Conservation (phyloP, 352 stramenopile genomes). For the Pythium guiyangense region DNA sequence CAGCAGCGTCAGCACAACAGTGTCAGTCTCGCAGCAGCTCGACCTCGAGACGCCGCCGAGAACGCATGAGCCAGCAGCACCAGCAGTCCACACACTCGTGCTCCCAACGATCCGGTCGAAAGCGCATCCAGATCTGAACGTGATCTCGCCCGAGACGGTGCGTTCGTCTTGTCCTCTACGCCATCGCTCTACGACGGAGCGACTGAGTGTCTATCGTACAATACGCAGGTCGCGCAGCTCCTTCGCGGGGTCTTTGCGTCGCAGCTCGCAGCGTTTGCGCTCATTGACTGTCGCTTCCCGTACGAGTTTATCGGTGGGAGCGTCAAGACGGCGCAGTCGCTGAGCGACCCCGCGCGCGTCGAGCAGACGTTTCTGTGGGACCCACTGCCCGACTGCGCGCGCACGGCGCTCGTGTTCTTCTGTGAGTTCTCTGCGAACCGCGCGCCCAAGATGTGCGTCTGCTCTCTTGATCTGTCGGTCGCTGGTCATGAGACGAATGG, state of each 20-base stretch:
- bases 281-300: constrained; percentile 61
- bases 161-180: not conserved
- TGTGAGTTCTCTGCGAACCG: constrained; percentile 70
- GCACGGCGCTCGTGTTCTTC: constrained; percentile 56
- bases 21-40: too few relatives aligned
- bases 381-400: constrained; percentile 17
- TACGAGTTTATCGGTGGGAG: constrained; percentile 46
- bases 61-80: not conserved
- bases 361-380: constrained; percentile 35
- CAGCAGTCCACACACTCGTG: constrained; percentile 15
- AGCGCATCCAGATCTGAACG: constrained; percentile 54
- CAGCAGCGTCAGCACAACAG: too few relatives aligned
- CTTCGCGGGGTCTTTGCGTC: constrained; percentile 31
- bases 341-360: constrained; percentile 38
- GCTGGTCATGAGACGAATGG: too few relatives aligned
- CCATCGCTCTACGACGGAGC: not conserved
- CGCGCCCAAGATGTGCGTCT: constrained; percentile 52
- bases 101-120: constrained; percentile 51
- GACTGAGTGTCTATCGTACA: too few relatives aligned
- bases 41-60: not conserved
- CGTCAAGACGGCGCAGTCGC: constrained; percentile 28
- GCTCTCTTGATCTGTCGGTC: too few relatives aligned
- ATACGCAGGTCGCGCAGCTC: constrained; percentile 20
- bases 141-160: constrained; percentile 49
- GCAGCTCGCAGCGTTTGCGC: constrained; percentile 21